Base-by-base conservation (phyloP, 768 basidiomycete species). In the Leccinum barrowsii region DNA sequence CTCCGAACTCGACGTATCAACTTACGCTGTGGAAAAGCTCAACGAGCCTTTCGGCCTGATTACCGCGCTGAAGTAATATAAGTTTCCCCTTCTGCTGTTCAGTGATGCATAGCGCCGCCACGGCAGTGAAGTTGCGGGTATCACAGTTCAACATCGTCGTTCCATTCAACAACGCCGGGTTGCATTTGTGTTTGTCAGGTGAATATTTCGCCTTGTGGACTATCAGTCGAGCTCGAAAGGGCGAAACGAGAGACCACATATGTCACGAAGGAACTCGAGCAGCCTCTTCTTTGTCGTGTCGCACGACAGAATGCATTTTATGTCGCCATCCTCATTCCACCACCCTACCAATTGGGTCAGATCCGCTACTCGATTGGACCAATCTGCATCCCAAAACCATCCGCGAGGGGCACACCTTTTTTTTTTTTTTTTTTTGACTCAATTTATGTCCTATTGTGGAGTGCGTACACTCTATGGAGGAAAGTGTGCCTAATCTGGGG, bases 1-100 rank as follows among this genome's bases (percentile, higher is more conserved):
- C 2, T 28, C 42, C 1, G 21, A 21, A 44, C 7, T 24, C 19
- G 8, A 21, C 17, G 1, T 12, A 22, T 52, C 8, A 22, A 62
- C 70, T 55, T 52, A 72, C 70, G 8, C 44, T 28, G 35, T 72
- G 61, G n/a, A 72, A 61, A 50, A 72, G 52, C 5, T 68, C 72
- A 2, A 64, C 22, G 5, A 72, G 55, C 13, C 50, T 34, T 32
- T 58, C 48, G 12, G 26, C 60, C 7, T 62, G 22, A 15, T 2
- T 10, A 21, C 47, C 52, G 11, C 35, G 13, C n/a, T 47, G 50
- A 7, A 30, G 48, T 7, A 28, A 28, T 50, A 55, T 56, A 34
- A 68, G 56, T 26, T 44, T n/a, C 4, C 44, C 1, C 35, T 55
- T 58, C 34, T 24, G 48, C 17, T 50, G 0, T n/a, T 60, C 69